Evolutionary conservation across 768 basidiomycete genomes (phyloP), one percentile per base, ranked within the genome.

Genomic region (Xerocomus spinulosus): DNA sequence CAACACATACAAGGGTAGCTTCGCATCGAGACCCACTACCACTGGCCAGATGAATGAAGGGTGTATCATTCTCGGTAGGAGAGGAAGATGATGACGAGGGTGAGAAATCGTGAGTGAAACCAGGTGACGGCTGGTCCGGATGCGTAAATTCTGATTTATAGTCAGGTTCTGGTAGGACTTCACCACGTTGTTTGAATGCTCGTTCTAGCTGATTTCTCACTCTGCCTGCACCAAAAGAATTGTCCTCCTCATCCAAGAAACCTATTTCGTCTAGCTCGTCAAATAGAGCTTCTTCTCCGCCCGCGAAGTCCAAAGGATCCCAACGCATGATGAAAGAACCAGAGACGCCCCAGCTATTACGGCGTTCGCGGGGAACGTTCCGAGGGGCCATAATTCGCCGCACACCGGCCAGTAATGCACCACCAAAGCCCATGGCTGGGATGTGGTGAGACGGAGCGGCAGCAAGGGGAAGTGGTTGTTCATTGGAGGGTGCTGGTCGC

Each of bases 41-140:
- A 29, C 61, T 57, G n/a, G 60, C 50, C 14, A 37, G 49, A 41
- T 50, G 55, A 20, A 56, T 49, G 3, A 51, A 50, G 17, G 42
- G 59, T 46, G 43, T 70, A 42, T 76, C 77, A 37, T 79, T 70
- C 21, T 79, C 67, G 17, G 73, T 72, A 30, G 42, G 30, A 20
- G 57, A 28, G 3, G 51, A 34, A 10, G 68, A 55, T 13, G 67
- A 59, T 4, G 54, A 40, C 8, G 60, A 55, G 20, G 73, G 71
- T 3, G 74, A 75, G 63, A 91, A 88, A 59, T 87, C 78, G 56
- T 76, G 77, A 1, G 82, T 79, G 61, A 85, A 89, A 1, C 85
- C 86, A n/a, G 81, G 68, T 13, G 75, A 70, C 6, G 79, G 69
- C 5, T 64, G 66, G 9, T 63, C 62, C 2, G 83, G 78, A 58